Base-by-base conservation (phyloP, 208 protist genomes). In the Angomonas ambiguus region DNA sequence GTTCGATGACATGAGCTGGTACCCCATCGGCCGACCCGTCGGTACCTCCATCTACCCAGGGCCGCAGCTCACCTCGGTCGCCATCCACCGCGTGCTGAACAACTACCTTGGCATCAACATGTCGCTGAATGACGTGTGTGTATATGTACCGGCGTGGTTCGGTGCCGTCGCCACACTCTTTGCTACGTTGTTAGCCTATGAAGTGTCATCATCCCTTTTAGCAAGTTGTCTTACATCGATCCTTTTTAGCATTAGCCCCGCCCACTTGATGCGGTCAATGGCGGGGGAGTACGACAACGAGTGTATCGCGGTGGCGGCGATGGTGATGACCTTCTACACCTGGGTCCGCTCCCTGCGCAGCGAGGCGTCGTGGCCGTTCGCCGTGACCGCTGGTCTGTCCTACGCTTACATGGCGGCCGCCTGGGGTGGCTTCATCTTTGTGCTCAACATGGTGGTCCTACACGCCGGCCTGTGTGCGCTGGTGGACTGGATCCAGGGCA, bases 401-500 rank as follows among this genome's bases (percentile, higher is more conserved):
- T 97, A 95, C 69, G 83, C 91, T 65, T 97, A 95, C 64, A 96
- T 97, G 91, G 93, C 89, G 1, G 74, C 86, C 16, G 83, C 96
- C 34, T 99, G 98, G 98, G 98, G 98, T 65, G 98, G 97, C 53
- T 99, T 99, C 76, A 87, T 99, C n/a, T 99, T 99, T 77, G 93
- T 99, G 55, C 87, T 97, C 51, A 99, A 99, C 79, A 71, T 99
- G 25, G 95, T 99, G 27, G 96, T 97, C 27, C 55, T 99, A 4
- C 92, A 99, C 77, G 94, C 87, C 6, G 72, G 96, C 22, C 74
- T 84, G 11, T 67, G 95, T 0, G 57, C 98, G 5, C 56, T 99
- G 8, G 67, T 89, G 53, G 84, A 83, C 70, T 85, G 78, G 76
- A 60, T 25, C 22, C 56, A 2, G 18, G 30, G 56, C 56, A 62